These are phyloP conservation scores for Rhodosporidiobolus odoratus DNA, from an alignment of 768 basidiomycete genomes.

Conservation along the genomic window DNA sequence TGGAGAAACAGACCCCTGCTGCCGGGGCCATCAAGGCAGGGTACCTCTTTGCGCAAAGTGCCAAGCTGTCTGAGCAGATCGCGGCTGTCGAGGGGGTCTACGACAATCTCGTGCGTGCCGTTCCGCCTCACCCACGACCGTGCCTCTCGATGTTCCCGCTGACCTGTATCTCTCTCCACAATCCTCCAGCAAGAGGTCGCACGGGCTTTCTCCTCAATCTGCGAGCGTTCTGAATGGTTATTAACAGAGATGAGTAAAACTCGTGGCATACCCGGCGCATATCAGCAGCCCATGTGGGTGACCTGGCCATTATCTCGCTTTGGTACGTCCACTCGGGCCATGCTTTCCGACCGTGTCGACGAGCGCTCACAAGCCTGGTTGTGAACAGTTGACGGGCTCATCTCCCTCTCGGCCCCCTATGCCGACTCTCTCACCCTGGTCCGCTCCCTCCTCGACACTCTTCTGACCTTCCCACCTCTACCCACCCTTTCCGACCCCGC, in stretches of 20 bases:
- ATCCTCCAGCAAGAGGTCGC: conserved; percentile 14
- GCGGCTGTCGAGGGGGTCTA: conserved; percentile 28
- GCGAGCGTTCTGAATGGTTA: conserved; percentile 27
- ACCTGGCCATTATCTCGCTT: conserved; percentile 37
- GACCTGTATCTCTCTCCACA: background rate
- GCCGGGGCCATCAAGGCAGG: conserved; percentile 15
- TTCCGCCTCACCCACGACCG: background rate
- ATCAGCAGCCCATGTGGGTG: conserved; percentile 37
- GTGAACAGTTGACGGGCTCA: conserved; percentile 29
- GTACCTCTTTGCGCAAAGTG: conserved; percentile 32
- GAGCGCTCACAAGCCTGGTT: background rate
- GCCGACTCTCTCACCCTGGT: conserved; percentile 30
- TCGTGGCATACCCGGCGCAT: conserved; percentile 22
- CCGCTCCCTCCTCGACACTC: conserved; percentile 28
- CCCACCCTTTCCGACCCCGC: background rate
- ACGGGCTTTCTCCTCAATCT: conserved; percentile 6
- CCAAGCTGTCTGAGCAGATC: conserved; percentile 33
- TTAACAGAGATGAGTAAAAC: conserved; percentile 27
- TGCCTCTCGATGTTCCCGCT: background rate
- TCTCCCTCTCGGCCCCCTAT: conserved; percentile 18
- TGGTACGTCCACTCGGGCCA: conserved; percentile 16
- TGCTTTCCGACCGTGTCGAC: background rate
- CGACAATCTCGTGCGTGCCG: conserved; percentile 23
- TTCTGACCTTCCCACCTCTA: conserved; percentile 29
- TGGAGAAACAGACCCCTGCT: background rate